Conservation (phyloP, 2,329 filamentous ascomycete genomes). For the Coniella lustricola region DNA sequence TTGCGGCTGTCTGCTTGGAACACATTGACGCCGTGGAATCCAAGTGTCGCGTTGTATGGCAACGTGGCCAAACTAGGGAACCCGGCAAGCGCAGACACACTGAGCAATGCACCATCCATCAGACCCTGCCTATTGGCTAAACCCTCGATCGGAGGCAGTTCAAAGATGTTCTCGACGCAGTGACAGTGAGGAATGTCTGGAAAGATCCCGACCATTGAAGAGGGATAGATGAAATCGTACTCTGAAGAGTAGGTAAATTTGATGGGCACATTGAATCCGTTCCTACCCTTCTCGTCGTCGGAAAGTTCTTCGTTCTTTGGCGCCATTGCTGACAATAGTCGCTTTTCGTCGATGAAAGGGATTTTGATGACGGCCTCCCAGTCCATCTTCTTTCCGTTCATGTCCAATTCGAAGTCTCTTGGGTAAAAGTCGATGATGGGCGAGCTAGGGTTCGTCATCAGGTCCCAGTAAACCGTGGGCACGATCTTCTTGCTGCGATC, state of each 20-base stretch:
- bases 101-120: constrained; percentile 76
- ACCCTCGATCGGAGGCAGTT: constrained; percentile 86
- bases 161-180: constrained; percentile 94
- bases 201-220: constrained; percentile 82
- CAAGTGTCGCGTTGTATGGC: constrained; percentile 72
- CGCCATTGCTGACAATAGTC: constrained; percentile 77
- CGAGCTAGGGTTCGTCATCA: constrained; percentile 87
- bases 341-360: constrained; percentile 91
- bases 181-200: constrained; percentile 80
- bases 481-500: constrained; percentile 98
- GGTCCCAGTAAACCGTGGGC: constrained; percentile 73
- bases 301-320: constrained; percentile 74
- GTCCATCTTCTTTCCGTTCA: constrained; percentile 99
- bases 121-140: constrained; percentile 78
- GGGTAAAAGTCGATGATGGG: constrained; percentile 98
- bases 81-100: constrained; percentile 76
- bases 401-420: constrained; percentile 91
- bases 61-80: constrained; percentile 87
- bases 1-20: constrained; percentile 96
- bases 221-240: constrained; percentile 75
- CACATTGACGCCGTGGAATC: constrained; percentile 84
- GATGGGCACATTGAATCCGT: constrained; percentile 83
- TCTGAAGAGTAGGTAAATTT: constrained; percentile 85
- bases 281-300: constrained; percentile 71
- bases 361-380: constrained; percentile 99